Percentiles rank a stretch among this genome's conserved stretches.
Conservation (phyloP, 768 basidiomycete genomes). For the Tephrocybe sp. region DNA sequence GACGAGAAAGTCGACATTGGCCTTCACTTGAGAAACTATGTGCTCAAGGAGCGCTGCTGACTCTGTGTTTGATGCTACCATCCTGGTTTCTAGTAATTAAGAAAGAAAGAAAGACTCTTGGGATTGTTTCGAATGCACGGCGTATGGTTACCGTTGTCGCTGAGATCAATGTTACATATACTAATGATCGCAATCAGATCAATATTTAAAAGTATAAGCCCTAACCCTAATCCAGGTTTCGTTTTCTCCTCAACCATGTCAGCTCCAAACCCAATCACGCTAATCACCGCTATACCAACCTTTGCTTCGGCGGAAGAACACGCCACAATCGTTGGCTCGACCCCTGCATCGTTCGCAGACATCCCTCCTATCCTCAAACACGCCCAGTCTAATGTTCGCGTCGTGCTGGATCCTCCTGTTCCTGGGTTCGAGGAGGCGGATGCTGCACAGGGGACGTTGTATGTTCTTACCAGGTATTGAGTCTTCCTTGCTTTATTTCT, state of each 20-base stretch:
- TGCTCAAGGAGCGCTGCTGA: too few relatives aligned
- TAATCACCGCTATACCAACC: constrained; percentile 35
- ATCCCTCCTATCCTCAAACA: constrained; percentile 84
- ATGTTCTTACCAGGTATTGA: constrained; percentile 81
- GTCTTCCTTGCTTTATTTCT: not conserved
- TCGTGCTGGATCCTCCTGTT: constrained; percentile 69
- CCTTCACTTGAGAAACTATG: constrained; percentile 55
- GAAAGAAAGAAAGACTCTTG: too few relatives aligned
- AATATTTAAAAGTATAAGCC: too few relatives aligned
- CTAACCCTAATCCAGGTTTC: constrained; percentile 20
- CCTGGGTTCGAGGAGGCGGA: constrained; percentile 57
- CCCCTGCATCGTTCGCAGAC: constrained; percentile 80
- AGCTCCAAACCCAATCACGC: constrained; percentile 27
- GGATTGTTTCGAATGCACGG: too few relatives aligned
- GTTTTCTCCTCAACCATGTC: constrained; percentile 30
- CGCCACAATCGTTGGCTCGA: constrained; percentile 64
- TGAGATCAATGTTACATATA: too few relatives aligned
- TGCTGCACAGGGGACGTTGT: constrained; percentile 64
- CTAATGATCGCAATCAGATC: too few relatives aligned
- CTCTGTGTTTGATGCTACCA: too few relatives aligned
- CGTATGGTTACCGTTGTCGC: too few relatives aligned
- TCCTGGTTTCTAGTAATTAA: too few relatives aligned
- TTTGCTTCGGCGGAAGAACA: constrained; percentile 64
- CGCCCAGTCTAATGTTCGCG: constrained; percentile 68
- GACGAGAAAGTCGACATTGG: constrained; percentile 58